These are phyloP conservation scores for Huiozyma naganishii DNA, from an alignment of 805 yeast genomes.

Conservation along the genomic window DNA sequence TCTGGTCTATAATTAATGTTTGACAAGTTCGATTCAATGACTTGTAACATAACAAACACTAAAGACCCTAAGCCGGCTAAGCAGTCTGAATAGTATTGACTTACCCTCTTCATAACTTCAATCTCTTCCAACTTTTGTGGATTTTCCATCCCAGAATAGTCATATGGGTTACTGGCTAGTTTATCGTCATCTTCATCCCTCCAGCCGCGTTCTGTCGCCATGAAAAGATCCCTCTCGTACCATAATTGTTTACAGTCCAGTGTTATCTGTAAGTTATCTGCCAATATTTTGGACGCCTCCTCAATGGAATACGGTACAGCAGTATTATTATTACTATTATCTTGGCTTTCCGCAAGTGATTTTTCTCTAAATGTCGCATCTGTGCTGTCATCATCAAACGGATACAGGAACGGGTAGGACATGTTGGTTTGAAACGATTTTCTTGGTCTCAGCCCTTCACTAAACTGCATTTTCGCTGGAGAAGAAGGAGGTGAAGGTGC, in stretches of 20 bases:
- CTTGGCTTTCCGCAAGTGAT: background rate
- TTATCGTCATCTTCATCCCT: slow-evolving; percentile 3
- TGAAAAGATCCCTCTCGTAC: slow-evolving; percentile 58
- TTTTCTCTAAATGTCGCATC: slow-evolving; percentile 8
- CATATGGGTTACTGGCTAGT: slow-evolving; percentile 20
- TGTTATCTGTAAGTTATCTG: slow-evolving; percentile 51
- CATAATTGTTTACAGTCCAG: slow-evolving; percentile 62
- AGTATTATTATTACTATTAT: slow-evolving; percentile 3
- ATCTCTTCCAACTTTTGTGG: slow-evolving; percentile 20
- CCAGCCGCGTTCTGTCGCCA: slow-evolving; percentile 67
- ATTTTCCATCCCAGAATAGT: slow-evolving; percentile 14
- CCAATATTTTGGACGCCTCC: slow-evolving; percentile 67
- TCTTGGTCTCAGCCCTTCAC: slow-evolving; percentile 31
- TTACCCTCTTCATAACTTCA: slow-evolving; percentile 41
- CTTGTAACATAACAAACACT: slow-evolving; percentile 51
- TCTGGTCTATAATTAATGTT: slow-evolving; percentile 15
- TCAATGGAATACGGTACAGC: slow-evolving; percentile 59
- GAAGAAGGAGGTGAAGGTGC: slow-evolving; percentile 71
- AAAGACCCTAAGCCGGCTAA: slow-evolving; percentile 52
- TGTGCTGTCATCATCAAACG: slow-evolving; percentile 32
- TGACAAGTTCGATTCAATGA: slow-evolving; percentile 42
- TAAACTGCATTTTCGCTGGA: slow-evolving; percentile 27
- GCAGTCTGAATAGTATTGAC: slow-evolving; percentile 42
- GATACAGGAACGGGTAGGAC: slow-evolving; percentile 57
- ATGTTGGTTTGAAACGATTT: slow-evolving; percentile 55